Percentiles rank a stretch among this genome's conserved stretches.
Conservation (phyloP, 1,284 basidiomycete species). For the Testicularia cyperi region DNA sequence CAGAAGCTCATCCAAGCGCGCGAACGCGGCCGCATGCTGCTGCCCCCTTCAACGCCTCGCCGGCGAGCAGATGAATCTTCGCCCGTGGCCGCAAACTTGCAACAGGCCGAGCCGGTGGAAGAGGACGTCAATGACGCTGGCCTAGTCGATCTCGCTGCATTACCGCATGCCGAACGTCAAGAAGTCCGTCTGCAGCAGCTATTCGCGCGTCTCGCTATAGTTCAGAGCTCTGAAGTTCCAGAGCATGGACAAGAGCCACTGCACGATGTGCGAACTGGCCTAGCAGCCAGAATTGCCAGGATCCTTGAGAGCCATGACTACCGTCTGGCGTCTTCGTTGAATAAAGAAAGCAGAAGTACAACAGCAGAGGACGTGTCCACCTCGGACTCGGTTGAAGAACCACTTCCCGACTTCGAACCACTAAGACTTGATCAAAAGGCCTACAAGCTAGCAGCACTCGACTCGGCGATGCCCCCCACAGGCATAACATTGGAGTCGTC, state of each 20-base stretch:
- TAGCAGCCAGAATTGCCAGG: slow-evolving; percentile 15
- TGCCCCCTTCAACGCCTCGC: slow-evolving; percentile 9
- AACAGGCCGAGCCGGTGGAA: not conserved
- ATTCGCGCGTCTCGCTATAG: slow-evolving; percentile 26
- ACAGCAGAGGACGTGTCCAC: too few relatives aligned
- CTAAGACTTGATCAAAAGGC: not conserved
- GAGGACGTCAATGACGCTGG: slow-evolving; percentile 1
- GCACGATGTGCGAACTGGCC: slow-evolving; percentile 19
- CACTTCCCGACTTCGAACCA: not conserved
- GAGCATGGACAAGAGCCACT: slow-evolving; percentile 5
- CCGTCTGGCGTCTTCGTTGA: slow-evolving; percentile 5
- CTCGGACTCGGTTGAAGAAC: too few relatives aligned
- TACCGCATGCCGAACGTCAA: slow-evolving; percentile 26
- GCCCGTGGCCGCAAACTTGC: not conserved
- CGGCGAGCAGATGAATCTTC: not conserved
- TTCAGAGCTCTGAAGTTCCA: slow-evolving; percentile 1
- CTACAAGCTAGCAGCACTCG: too few relatives aligned
- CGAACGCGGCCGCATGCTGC: slow-evolving; percentile 14
- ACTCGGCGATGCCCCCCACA: not conserved
- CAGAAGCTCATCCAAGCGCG: slow-evolving; percentile 26
- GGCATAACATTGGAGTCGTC: not conserved
- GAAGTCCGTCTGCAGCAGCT: slow-evolving; percentile 28
- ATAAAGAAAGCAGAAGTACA: too few relatives aligned
- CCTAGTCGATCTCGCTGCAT: slow-evolving; percentile 1
- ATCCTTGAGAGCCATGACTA: slow-evolving; percentile 19